phyloP scores from a whole-genome alignment of 1,284 basidiomycete genomes.

The Tilletia horrida region DNA sequence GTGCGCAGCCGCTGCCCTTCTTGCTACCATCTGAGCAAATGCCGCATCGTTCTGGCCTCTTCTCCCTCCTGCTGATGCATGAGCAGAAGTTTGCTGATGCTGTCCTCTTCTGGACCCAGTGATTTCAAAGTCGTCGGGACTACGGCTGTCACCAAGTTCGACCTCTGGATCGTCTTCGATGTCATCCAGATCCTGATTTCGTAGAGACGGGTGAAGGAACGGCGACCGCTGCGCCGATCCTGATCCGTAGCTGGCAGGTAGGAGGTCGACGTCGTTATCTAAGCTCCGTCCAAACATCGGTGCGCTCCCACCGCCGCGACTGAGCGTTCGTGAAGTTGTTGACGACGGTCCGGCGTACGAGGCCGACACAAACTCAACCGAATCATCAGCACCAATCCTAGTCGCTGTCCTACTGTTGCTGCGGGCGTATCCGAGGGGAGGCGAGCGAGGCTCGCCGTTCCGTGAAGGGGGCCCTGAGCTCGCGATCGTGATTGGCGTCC shows the following conservation, averaged over 20 bases:
- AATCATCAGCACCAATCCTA: neutral
- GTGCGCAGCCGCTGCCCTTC: too few relatives aligned
- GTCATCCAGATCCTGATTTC: neutral
- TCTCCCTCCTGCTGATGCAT: too few relatives aligned
- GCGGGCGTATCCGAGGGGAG: neutral
- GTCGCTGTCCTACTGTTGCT: neutral
- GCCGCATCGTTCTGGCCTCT: too few relatives aligned
- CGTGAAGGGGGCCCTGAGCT: neutral
- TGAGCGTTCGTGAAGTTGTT: too few relatives aligned
- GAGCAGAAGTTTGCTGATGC: too few relatives aligned
- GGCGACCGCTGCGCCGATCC: neutral
- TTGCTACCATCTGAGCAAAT: too few relatives aligned
- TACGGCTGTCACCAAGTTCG: neutral
- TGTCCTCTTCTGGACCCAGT: neutral
- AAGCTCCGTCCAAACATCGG: neutral
- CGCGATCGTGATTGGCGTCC: conserved; percentile 6
- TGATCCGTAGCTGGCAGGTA: conserved; percentile 10
- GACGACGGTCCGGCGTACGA: neutral
- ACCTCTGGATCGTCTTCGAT: conserved; percentile 2
- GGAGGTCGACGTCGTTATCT: neutral
- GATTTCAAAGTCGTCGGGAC: neutral
- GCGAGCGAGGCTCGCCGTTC: conserved; percentile 4
- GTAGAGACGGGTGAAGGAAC: conserved; percentile 5
- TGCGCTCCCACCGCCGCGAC: too few relatives aligned
- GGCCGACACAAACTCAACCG: neutral